These are phyloP conservation scores for Ochetophila trinervis DNA, from an alignment of 306 rosid species.

Conservation along the genomic window DNA sequence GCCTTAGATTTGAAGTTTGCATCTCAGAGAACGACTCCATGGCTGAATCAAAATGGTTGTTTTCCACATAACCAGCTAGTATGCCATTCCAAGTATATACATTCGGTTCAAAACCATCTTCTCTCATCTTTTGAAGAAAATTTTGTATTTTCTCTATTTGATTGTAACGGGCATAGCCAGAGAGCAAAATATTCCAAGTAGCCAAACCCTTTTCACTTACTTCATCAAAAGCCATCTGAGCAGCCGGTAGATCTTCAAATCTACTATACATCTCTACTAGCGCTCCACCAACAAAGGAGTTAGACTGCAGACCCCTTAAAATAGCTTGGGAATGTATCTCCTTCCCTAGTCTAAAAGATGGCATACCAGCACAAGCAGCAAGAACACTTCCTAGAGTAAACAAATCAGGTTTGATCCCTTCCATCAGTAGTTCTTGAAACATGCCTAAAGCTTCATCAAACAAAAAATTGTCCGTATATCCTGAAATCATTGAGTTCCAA, in stretches of 20 bases:
- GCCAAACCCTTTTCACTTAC: conserved; percentile 42
- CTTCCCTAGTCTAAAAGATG: conserved; percentile 35
- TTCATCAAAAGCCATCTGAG: conserved; percentile 44
- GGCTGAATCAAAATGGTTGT: conserved; percentile 35
- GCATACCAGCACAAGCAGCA: conserved; percentile 42
- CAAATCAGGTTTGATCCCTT: conserved; percentile 46
- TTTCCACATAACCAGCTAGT: conserved; percentile 39
- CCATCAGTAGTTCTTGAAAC: conserved; percentile 31
- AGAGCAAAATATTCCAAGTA: conserved; percentile 60
- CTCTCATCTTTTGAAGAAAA: conserved; percentile 40
- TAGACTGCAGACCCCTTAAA: conserved; percentile 41
- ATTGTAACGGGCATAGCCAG: conserved; percentile 38
- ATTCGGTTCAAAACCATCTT: conserved; percentile 52
- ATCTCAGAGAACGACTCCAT: conserved; percentile 36
- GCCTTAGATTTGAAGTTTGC: conserved; percentile 38
- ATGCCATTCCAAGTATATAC: conserved; percentile 44
- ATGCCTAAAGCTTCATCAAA: conserved; percentile 37
- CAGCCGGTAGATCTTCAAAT: conserved; percentile 37
- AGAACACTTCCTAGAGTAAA: conserved; percentile 57
- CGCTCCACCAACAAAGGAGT: conserved; percentile 56
- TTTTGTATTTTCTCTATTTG: conserved; percentile 26
- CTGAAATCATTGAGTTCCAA: conserved; percentile 57
- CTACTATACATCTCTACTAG: conserved; percentile 57
- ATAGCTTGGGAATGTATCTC: conserved; percentile 49
- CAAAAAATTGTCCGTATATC: conserved; percentile 35